phyloP scores from a whole-genome alignment of 805 yeast species.

The Wickerhamomyces rabaulensis region DNA sequence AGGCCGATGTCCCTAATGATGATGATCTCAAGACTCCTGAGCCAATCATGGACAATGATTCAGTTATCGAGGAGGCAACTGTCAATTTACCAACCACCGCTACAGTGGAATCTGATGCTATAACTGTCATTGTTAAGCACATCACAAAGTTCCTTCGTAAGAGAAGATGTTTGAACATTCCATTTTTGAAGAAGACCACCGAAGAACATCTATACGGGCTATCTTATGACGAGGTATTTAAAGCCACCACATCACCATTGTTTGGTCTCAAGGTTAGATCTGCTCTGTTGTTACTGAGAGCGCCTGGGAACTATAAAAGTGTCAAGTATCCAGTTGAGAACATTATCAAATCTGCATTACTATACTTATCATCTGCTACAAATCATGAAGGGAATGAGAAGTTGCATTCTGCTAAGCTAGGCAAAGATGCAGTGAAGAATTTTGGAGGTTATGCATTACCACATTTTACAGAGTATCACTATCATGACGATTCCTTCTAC shows the following conservation, averaged over 20 bases:
- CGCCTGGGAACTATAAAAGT: not conserved
- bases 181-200: not conserved
- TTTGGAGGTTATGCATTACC: not conserved
- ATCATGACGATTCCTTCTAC: slow-evolving; percentile 4
- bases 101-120: not conserved
- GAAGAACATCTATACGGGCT: not conserved
- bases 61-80: not conserved
- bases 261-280: not conserved
- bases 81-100: not conserved
- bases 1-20: not conserved
- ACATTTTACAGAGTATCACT: not conserved
- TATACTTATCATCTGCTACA: not conserved
- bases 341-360: not conserved
- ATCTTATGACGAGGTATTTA: not conserved
- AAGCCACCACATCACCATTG: not conserved
- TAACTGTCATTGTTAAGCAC: not conserved
- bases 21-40: not conserved
- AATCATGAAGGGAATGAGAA: not conserved
- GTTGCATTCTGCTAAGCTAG: slow-evolving; percentile 2
- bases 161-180: not conserved
- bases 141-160: not conserved
- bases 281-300: not conserved
- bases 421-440: not conserved
- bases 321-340: not conserved
- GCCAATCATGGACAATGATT: not conserved